phyloP scores from a whole-genome alignment of 768 basidiomycete species.

The Hypholoma sublateritium region DNA sequence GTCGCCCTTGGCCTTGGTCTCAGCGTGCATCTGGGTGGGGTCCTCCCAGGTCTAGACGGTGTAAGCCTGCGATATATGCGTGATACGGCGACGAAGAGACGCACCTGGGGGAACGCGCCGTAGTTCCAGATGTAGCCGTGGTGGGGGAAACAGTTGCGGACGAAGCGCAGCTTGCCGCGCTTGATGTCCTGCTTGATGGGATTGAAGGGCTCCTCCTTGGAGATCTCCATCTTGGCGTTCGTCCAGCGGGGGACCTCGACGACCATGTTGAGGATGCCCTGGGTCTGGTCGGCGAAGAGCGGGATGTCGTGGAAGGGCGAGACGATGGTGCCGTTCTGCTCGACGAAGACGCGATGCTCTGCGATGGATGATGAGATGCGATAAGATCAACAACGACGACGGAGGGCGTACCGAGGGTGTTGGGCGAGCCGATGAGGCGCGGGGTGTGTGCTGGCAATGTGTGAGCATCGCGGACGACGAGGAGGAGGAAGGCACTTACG shows the following conservation, averaged over 20 bases:
- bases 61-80: slow-evolving; percentile 1
- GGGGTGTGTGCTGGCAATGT: slow-evolving; percentile 58
- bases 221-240: slow-evolving; percentile 99
- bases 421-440: slow-evolving; percentile 82
- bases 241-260: slow-evolving; percentile 99
- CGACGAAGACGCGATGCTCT: slow-evolving; percentile 97
- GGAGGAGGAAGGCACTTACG: slow-evolving; percentile 39
- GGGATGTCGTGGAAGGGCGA: slow-evolving; percentile 97
- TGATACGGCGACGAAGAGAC: slow-evolving; percentile 18
- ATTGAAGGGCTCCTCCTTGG: slow-evolving; percentile 97
- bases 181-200: slow-evolving; percentile 99
- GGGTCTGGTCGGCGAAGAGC: slow-evolving; percentile 93
- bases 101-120: slow-evolving; percentile 95
- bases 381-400: slow-evolving; percentile 17
- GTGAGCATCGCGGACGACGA: slow-evolving; percentile 13
- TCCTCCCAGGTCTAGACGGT: slow-evolving; percentile 92
- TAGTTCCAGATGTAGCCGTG: slow-evolving; percentile 99
- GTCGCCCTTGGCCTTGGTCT: slow-evolving; percentile 99
- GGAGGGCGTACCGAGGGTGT: slow-evolving; percentile 80
- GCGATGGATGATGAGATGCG: slow-evolving; percentile 19
- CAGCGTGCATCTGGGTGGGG: slow-evolving; percentile 79
- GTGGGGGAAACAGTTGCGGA: slow-evolving; percentile 99
- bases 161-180: slow-evolving; percentile 93
- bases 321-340: slow-evolving; percentile 81
- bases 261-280: slow-evolving; percentile 97